A percentile compares a stretch with the other conserved stretches of the same genome.
phyloP scores from a whole-genome alignment of 2,329 filamentous ascomycete species.

The Incumbomyces lentus region DNA sequence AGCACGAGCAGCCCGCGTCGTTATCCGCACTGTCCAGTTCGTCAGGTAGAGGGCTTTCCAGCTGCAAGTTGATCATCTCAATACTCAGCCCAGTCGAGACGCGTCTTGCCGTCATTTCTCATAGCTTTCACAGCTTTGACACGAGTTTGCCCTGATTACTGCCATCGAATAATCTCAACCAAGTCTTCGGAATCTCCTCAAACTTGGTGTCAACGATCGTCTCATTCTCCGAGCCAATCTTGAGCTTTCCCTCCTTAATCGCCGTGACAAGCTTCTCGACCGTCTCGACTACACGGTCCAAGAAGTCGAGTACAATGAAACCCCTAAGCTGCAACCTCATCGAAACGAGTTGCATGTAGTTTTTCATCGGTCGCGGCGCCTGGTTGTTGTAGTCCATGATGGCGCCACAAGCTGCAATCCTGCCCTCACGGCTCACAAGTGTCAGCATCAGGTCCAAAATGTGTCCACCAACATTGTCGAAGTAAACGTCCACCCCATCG shows the following conservation, averaged over 20 bases:
- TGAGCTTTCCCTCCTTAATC: constrained; percentile 55
- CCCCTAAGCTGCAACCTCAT: constrained; percentile 19
- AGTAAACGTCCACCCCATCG: constrained; percentile 54
- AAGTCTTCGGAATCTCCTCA: constrained; percentile 43
- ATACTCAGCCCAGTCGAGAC: too few relatives aligned
- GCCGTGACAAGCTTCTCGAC: constrained; percentile 57
- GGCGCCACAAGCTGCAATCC: constrained; percentile 50
- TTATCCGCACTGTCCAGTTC: too few relatives aligned
- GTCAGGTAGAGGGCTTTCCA: too few relatives aligned
- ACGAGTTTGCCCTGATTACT: constrained; percentile 55
- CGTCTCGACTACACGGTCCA: constrained; percentile 51
- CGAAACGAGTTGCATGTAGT: constrained; percentile 44
- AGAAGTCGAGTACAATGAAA: constrained; percentile 40
- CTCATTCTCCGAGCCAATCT: constrained; percentile 46
- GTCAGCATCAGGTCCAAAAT: constrained; percentile 18
- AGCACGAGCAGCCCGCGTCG: too few relatives aligned
- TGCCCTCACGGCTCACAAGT: constrained; percentile 10
- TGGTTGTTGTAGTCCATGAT: constrained; percentile 31
- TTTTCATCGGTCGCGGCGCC: constrained; percentile 14
- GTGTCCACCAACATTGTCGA: constrained; percentile 45
- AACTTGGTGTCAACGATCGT: constrained; percentile 37
- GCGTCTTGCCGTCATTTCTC: too few relatives aligned
- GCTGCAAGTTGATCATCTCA: too few relatives aligned
- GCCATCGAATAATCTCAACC: constrained; percentile 51
- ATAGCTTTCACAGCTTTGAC: constrained; percentile 10